Evolutionary conservation across 2,329 filamentous ascomycete genomes (phyloP).

Genomic region (Xylaria sp.): DNA sequence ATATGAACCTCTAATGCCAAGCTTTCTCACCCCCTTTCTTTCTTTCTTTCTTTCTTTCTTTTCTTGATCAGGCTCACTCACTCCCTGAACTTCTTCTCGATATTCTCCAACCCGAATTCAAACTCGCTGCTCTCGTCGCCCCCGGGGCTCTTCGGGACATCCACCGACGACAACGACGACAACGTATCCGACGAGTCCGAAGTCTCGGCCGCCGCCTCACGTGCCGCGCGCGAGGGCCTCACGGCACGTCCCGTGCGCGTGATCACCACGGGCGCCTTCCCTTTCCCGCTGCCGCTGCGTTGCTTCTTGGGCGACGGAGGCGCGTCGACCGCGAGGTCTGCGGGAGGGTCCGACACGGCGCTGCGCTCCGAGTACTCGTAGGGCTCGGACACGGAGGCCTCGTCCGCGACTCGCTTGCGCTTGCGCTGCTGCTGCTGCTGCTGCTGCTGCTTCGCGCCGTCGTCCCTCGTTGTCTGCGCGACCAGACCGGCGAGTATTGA

Average conservation of each 20-base stretch:
- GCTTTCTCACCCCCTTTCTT: background rate
- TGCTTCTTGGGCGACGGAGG: constrained; percentile 7
- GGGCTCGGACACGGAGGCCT: background rate
- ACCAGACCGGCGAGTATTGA: background rate
- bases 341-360: constrained; percentile 41
- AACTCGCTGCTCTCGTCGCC: background rate
- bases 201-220: background rate
- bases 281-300: background rate
- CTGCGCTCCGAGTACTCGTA: constrained; percentile 45
- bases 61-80: background rate
- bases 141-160: background rate
- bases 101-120: background rate
- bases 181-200: background rate
- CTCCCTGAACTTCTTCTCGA: background rate
- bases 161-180: background rate
- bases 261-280: constrained; percentile 1
- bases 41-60: background rate
- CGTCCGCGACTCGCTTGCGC: constrained; percentile 23
- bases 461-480: background rate
- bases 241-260: constrained; percentile 22
- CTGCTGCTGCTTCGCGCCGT: background rate
- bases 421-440: constrained; percentile 18
- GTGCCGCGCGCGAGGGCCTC: constrained; percentile 10
- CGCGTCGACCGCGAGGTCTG: constrained; percentile 33
- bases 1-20: background rate